Evolutionary conservation across 2,329 filamentous ascomycete species (phyloP).

Genomic region (Pseudogymnoascus sp.): DNA sequence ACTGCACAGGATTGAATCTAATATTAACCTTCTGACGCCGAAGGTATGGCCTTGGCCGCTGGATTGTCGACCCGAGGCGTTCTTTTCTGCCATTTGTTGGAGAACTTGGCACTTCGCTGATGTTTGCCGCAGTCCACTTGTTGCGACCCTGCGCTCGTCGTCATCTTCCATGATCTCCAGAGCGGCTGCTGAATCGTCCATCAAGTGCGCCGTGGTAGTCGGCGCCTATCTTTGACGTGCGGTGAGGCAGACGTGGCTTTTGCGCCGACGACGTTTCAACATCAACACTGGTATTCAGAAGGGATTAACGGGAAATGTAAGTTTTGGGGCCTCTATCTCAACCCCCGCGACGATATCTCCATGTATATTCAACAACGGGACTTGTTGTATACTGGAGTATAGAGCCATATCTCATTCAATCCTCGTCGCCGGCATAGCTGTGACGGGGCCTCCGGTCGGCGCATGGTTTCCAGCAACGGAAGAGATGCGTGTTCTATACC

Average conservation of each 20-base stretch:
- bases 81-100: background rate
- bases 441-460: background rate
- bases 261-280: background rate
- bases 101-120: background rate
- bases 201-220: background rate
- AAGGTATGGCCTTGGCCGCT: conserved; percentile 1
- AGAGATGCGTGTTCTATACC: background rate
- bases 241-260: background rate
- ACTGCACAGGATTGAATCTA: background rate
- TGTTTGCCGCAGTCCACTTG: background rate
- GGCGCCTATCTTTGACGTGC: background rate
- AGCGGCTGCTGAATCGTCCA: background rate
- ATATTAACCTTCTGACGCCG: conserved; percentile 6
- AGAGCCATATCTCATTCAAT: background rate
- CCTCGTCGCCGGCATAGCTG: background rate
- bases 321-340: background rate
- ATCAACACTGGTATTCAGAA: background rate
- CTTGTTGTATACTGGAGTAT: background rate
- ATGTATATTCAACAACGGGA: no score
- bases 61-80: conserved; percentile 2
- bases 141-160: background rate
- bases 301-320: background rate
- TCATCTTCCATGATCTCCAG: background rate
- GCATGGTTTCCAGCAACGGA: background rate
- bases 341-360: background rate